Conservation (phyloP, 2,329 filamentous ascomycete species). For the Arthrobotrys megalospora region DNA sequence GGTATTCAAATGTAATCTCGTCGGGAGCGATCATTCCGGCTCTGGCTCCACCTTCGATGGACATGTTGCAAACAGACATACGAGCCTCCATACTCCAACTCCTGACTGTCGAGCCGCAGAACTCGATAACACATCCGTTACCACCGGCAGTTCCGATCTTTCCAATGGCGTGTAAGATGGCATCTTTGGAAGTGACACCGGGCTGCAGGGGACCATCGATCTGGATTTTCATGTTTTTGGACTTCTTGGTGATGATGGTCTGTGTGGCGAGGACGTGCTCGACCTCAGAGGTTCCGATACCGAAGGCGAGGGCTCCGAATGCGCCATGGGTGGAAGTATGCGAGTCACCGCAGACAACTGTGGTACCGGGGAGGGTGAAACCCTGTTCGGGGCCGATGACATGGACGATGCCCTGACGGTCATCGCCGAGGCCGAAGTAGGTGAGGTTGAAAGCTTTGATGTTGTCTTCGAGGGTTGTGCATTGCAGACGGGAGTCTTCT, state of each 20-base stretch:
- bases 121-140: constrained; percentile 95
- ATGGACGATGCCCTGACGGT: constrained; percentile 97
- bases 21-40: constrained; percentile 98
- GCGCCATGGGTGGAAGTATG: constrained; percentile 98
- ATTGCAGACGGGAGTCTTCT: constrained; percentile 92
- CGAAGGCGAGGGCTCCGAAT: constrained; percentile 93
- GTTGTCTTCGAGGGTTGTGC: constrained; percentile 95
- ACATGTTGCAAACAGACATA: constrained; percentile 99
- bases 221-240: constrained; percentile 98
- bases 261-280: constrained; percentile 98
- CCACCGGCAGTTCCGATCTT: constrained; percentile 95
- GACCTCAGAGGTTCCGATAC: constrained; percentile 97
- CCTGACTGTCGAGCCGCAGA: constrained; percentile 93
- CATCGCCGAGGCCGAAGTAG: constrained; percentile 96
- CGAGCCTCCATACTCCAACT: constrained; percentile 93
- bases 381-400: constrained; percentile 98
- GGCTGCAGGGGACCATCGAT: constrained; percentile 90
- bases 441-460: constrained; percentile 96
- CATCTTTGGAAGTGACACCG: constrained; percentile 95
- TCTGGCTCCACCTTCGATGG: constrained; percentile 93
- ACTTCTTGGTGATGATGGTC: constrained; percentile 91
- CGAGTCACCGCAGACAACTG: constrained; percentile 96
- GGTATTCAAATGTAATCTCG: constrained; percentile 92
- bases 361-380: constrained; percentile 96
- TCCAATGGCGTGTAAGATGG: constrained; percentile 93